Conservation (phyloP, 2,329 filamentous ascomycete genomes). For the Xylariaceae sp. region DNA sequence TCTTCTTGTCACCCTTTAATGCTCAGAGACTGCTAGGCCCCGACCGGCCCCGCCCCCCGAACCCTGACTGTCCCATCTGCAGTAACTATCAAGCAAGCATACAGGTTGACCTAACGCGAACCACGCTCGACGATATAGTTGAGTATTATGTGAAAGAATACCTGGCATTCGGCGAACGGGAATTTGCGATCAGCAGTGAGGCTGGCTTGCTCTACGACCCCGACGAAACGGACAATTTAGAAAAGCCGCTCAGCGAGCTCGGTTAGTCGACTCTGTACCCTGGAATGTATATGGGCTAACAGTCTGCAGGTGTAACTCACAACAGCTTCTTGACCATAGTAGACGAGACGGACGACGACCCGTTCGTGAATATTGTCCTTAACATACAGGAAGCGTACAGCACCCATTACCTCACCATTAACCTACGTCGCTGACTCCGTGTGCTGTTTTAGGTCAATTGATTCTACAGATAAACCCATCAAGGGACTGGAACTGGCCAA, state of each 20-base stretch:
- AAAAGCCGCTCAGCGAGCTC: constrained; percentile 72
- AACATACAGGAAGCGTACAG: constrained; percentile 59
- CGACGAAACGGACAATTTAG: constrained; percentile 80
- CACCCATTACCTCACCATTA: constrained; percentile 15
- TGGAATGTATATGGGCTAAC: constrained; percentile 20
- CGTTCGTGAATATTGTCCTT: constrained; percentile 76
- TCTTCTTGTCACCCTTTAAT: constrained; percentile 72
- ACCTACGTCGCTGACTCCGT: constrained; percentile 18
- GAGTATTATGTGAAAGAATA: constrained; percentile 64
- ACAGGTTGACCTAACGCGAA: constrained; percentile 61
- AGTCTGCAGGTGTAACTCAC: constrained; percentile 53
- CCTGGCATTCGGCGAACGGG: constrained; percentile 70
- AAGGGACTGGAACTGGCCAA: constrained; percentile 39
- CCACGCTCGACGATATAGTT: constrained; percentile 75
- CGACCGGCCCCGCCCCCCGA: constrained; percentile 57
- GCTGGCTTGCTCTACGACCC: constrained; percentile 79
- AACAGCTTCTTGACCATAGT: constrained; percentile 77
- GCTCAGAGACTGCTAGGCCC: constrained; percentile 53
- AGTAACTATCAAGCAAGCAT: constrained; percentile 64
- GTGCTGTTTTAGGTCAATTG: constrained; percentile 9
- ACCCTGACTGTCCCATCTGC: constrained; percentile 79
- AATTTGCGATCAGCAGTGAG: constrained; percentile 72
- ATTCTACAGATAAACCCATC: constrained; percentile 48
- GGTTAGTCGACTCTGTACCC: constrained; percentile 38
- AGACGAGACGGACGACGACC: constrained; percentile 71